Percentiles rank a stretch among this genome's conserved stretches.
Conservation (phyloP, 441 rosid genomes). For the Theobroma grandiflorum region DNA sequence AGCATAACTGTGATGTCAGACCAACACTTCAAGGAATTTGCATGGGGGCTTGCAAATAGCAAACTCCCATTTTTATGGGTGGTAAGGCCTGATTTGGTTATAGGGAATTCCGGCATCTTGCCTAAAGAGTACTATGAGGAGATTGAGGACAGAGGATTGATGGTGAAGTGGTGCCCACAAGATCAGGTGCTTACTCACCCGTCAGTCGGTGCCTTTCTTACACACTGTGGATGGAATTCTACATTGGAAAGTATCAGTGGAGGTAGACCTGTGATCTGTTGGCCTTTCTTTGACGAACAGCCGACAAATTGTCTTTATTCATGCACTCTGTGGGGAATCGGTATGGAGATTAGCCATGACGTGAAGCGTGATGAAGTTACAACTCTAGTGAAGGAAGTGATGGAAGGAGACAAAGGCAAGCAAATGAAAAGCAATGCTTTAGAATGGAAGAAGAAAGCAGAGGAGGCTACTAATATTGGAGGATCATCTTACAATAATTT, state of each 20-base stretch:
- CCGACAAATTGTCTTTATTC: slow-evolving; percentile 28
- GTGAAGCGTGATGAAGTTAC: slow-evolving; percentile 25
- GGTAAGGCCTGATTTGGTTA: slow-evolving; percentile 46
- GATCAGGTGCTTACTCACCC: slow-evolving; percentile 37
- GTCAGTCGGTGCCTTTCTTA: slow-evolving; percentile 38
- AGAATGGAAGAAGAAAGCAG: slow-evolving; percentile 28
- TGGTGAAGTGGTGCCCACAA: slow-evolving; percentile 44
- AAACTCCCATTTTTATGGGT: slow-evolving; percentile 47
- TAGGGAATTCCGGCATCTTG: slow-evolving; percentile 32
- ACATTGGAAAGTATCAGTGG: slow-evolving; percentile 32
- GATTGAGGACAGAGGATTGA: slow-evolving; percentile 39
- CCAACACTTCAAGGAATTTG: slow-evolving; percentile 44
- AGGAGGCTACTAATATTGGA: slow-evolving; percentile 17
- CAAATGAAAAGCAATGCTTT: slow-evolving; percentile 18
- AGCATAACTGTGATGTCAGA: slow-evolving; percentile 40
- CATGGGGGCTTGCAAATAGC: slow-evolving; percentile 53
- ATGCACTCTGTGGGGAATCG: slow-evolving; percentile 31
- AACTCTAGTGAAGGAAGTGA: slow-evolving; percentile 22
- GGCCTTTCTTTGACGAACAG: slow-evolving; percentile 44
- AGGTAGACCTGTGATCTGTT: slow-evolving; percentile 42
- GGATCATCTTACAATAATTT: slow-evolving; percentile 14
- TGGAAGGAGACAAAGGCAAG: slow-evolving; percentile 25
- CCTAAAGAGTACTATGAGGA: slow-evolving; percentile 34
- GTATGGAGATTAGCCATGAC: slow-evolving; percentile 23
- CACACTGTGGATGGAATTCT: slow-evolving; percentile 46